Evolutionary conservation across 352 stramenopile genomes (phyloP).

Genomic region (Thalassiosira pacifica): DNA sequence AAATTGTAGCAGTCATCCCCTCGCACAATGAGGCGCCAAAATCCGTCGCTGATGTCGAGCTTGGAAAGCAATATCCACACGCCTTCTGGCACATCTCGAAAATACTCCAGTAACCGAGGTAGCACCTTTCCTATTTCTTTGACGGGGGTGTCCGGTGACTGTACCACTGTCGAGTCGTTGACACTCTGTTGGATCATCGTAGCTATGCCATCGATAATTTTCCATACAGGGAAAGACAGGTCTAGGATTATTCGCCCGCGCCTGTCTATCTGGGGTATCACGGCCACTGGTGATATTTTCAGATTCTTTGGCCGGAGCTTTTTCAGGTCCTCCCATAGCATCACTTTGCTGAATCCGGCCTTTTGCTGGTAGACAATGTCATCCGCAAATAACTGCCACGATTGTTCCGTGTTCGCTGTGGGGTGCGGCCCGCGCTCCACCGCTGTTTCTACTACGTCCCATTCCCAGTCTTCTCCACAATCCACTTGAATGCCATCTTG

Average conservation of each 20-base stretch:
- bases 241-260: not conserved
- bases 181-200: not conserved
- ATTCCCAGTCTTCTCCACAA: constrained; percentile 3
- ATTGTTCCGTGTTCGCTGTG: not conserved
- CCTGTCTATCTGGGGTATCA: not conserved
- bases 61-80: constrained; percentile 13
- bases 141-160: not conserved
- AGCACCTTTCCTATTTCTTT: not conserved
- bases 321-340: constrained; percentile 17
- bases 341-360: constrained; percentile 1
- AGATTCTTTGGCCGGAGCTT: not conserved
- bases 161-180: not conserved
- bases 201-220: too few relatives aligned
- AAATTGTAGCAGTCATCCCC: not conserved
- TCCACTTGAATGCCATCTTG: not conserved
- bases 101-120: not conserved
- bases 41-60: constrained; percentile 25
- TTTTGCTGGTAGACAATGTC: constrained; percentile 20
- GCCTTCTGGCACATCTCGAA: not conserved
- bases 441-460: not conserved
- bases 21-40: constrained; percentile 8
- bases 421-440: not conserved
- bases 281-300: constrained; percentile 19
- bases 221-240: constrained; percentile 1
- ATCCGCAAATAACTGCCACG: not conserved